Evolutionary conservation across 148 eudicot species (phyloP).

Genomic region (Amaranthus palmeri): DNA sequence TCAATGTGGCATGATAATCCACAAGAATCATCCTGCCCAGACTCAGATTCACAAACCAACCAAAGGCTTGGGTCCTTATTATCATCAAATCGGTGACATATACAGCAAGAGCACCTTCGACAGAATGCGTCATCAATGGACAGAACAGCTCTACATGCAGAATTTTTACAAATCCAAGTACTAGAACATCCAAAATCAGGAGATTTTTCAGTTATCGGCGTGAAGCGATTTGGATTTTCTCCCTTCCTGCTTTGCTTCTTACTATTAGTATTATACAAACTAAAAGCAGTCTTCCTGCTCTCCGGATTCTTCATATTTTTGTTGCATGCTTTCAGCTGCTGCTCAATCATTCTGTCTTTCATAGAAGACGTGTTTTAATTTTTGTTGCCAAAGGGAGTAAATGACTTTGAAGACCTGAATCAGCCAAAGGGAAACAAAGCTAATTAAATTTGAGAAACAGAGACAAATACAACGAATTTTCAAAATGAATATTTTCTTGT

Average conservation of each 20-base stretch:
- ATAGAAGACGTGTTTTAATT: conserved; percentile 25
- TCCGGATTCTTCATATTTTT: conserved; percentile 39
- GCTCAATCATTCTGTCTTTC: conserved; percentile 42
- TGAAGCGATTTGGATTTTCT: conserved; percentile 43
- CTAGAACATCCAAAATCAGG: conserved; percentile 34
- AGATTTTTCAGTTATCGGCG: conserved; percentile 19
- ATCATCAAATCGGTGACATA: conserved; percentile 80
- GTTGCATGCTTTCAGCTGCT: conserved; percentile 33
- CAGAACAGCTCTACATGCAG: conserved; percentile 78
- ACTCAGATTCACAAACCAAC: conserved; percentile 75
- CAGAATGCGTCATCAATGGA: conserved; percentile 60
- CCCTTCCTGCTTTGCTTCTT: conserved; percentile 47
- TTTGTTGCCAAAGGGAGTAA: conserved; percentile 23
- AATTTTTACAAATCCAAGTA: conserved; percentile 63
- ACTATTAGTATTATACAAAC: conserved; percentile 28
- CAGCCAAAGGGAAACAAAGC: too few relatives aligned
- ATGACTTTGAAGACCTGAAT: too few relatives aligned
- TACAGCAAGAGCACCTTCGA: conserved; percentile 93
- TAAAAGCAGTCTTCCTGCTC: conserved; percentile 28
- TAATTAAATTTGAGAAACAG: too few relatives aligned
- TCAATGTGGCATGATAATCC: conserved; percentile 87
- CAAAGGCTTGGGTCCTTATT: conserved; percentile 95
- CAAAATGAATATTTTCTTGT: too few relatives aligned
- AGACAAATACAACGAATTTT: too few relatives aligned
- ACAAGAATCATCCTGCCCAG: conserved; percentile 50